phyloP scores from a whole-genome alignment of 805 yeast species.

The Monosporozyma servazzii region DNA sequence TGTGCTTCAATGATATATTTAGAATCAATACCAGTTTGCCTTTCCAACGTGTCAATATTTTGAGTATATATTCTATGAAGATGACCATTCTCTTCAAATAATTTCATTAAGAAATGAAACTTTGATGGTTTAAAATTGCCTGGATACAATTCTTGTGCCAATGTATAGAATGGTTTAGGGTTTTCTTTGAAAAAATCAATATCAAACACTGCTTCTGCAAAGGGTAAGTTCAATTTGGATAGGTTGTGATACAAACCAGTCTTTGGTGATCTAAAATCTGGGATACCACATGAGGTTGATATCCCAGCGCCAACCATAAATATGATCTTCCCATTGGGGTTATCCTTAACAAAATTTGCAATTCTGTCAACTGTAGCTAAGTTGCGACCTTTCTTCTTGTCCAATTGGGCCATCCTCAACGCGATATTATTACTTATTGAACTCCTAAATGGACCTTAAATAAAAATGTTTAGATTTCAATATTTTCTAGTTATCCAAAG shows the following conservation, averaged over 20 bases:
- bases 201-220: conserved; percentile 93
- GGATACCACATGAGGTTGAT: conserved; percentile 89
- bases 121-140: conserved; percentile 77
- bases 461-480: not conserved
- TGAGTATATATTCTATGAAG: conserved; percentile 78
- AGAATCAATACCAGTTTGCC: conserved; percentile 65
- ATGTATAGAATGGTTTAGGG: conserved; percentile 77
- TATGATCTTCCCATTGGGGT: conserved; percentile 37
- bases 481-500: not conserved
- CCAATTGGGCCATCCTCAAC: not conserved
- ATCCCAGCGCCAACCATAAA: conserved; percentile 90
- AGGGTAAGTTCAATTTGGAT: conserved; percentile 65
- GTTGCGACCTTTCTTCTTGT: not conserved
- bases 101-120: conserved; percentile 64
- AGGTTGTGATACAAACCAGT: conserved; percentile 84
- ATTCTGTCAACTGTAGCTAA: not conserved
- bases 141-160: conserved; percentile 81
- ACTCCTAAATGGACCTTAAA: not conserved
- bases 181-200: conserved; percentile 65
- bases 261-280: conserved; percentile 86
- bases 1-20: conserved; percentile 80
- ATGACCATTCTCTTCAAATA: conserved; percentile 54
- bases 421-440: not conserved
- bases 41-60: conserved; percentile 86
- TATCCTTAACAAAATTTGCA: conserved; percentile 1